Conservation (phyloP, 202 grass and related monocot genomes). For the Miscanthus sacchariflorus region DNA sequence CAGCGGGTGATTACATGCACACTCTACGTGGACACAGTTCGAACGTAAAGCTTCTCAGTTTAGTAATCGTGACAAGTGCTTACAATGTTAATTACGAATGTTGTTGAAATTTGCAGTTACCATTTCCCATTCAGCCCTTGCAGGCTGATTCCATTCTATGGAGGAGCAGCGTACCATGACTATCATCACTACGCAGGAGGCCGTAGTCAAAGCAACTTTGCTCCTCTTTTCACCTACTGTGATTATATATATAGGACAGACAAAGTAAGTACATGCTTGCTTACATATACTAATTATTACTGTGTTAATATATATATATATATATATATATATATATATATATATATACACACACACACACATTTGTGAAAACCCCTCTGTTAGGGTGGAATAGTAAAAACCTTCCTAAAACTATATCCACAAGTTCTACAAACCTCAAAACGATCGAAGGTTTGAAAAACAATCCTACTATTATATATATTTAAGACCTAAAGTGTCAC, state of each 20-base stretch:
- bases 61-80: not conserved
- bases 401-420: not conserved
- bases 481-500: no score
- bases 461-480: no score
- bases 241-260: constrained; percentile 67
- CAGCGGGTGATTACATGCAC: constrained; percentile 52
- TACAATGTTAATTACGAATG: not conserved
- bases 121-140: constrained; percentile 57
- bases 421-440: no score
- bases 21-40: not conserved
- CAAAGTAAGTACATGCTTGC: constrained; percentile 41
- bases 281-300: not conserved
- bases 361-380: not conserved
- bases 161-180: constrained; percentile 64
- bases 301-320: not conserved
- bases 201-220: constrained; percentile 68
- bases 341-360: no score
- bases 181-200: constrained; percentile 70
- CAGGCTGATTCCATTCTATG: constrained; percentile 69
- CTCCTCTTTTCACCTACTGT: constrained; percentile 71
- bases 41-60: not conserved
- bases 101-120: constrained; percentile 46
- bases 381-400: not conserved
- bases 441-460: no score
- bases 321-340: not conserved